phyloP scores from a whole-genome alignment of 73 alveolate species.

The Symbiodinium pilosum region DNA sequence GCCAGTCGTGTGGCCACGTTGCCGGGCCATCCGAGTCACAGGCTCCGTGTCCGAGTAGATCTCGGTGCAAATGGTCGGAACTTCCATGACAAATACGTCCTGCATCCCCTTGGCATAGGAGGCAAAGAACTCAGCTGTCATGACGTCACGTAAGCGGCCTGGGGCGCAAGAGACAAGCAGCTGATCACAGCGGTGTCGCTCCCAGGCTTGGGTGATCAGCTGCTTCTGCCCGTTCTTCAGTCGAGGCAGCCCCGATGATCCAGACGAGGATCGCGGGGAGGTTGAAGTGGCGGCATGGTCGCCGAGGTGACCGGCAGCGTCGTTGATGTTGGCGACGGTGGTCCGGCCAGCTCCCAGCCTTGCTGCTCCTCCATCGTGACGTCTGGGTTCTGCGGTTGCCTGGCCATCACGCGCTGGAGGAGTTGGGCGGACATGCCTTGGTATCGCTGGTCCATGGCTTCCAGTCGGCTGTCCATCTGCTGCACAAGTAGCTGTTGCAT shows the following conservation, averaged over 20 bases:
- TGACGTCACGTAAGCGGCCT: not conserved
- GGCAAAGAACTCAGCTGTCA: not conserved
- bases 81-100: not conserved
- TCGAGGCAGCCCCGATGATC: not conserved
- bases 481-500: too few relatives aligned
- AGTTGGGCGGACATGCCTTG: not conserved
- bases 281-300: not conserved
- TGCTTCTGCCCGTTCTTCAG: not conserved
- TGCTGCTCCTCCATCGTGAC: not conserved
- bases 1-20: not conserved
- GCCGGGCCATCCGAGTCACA: not conserved
- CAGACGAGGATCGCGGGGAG: not conserved
- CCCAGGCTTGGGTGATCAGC: conserved; percentile 35
- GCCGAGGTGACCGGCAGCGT: too few relatives aligned
- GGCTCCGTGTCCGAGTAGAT: not conserved
- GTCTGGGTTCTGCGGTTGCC: not conserved
- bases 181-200: not conserved
- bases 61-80: not conserved
- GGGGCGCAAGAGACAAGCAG: not conserved
- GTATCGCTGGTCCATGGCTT: not conserved
- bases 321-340: too few relatives aligned
- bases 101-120: not conserved
- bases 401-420: not conserved
- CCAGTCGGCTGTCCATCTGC: too few relatives aligned
- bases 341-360: too few relatives aligned